phyloP scores from a whole-genome alignment of 495 filamentous ascomycete genomes.

The Rhypophila decipiens region DNA sequence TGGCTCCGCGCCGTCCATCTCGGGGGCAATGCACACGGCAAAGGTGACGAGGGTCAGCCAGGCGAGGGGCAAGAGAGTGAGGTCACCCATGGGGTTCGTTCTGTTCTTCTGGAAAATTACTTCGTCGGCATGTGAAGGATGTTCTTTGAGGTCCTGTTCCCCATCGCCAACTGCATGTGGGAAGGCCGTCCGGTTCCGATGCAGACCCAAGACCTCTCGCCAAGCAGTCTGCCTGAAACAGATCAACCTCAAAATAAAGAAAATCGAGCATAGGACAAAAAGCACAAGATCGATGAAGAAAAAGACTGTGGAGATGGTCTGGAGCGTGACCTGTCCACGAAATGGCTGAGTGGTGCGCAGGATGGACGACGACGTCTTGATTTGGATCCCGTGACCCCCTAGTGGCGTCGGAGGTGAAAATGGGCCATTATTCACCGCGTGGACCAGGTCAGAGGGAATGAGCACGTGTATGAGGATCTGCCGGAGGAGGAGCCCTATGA shows the following conservation, averaged over 20 bases:
- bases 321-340: background rate
- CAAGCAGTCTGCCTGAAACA: background rate
- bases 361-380: background rate
- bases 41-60: constrained; percentile 8
- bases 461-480: constrained; percentile 1
- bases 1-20: background rate
- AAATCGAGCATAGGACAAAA: constrained; percentile 1
- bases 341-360: background rate
- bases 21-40: constrained; percentile 1
- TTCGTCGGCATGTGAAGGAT: no score
- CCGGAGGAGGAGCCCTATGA: constrained; percentile 8
- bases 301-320: constrained; percentile 2
- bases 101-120: background rate
- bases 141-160: no score
- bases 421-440: background rate
- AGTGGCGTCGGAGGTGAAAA: no score
- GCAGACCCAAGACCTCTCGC: background rate
- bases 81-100: background rate
- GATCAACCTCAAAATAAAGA: constrained; percentile 7
- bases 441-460: background rate
- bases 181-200: no score
- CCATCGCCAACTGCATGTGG: no score
- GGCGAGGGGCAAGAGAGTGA: background rate
- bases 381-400: no score
- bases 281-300: constrained; percentile 6